A percentile compares a stretch with the other conserved stretches of the same genome.
phyloP scores from a whole-genome alignment of 2,329 filamentous ascomycete species.

The Monilinia fructicola region DNA sequence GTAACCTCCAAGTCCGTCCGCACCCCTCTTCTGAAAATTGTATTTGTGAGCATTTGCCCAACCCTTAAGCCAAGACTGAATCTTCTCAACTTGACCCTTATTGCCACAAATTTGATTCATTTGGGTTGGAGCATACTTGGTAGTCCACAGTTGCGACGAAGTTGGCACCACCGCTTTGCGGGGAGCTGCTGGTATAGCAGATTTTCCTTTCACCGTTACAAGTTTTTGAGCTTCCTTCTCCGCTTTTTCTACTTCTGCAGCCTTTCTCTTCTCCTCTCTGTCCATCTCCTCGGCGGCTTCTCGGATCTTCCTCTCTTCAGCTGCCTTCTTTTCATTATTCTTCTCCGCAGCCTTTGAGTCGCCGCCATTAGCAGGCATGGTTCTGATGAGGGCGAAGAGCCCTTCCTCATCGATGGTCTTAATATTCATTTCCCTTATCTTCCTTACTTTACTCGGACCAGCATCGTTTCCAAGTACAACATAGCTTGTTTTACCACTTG shows the following conservation, averaged over 20 bases:
- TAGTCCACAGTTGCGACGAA: conserved; percentile 79
- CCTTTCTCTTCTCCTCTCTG: conserved; percentile 66
- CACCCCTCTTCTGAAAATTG: conserved; percentile 77
- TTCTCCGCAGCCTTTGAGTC: conserved; percentile 85
- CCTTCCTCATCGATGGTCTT: conserved; percentile 95
- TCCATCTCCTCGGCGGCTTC: conserved; percentile 84
- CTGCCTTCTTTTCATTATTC: conserved; percentile 77
- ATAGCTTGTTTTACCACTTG: conserved; percentile 91
- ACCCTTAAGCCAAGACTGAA: conserved; percentile 81
- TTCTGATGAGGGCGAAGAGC: conserved; percentile 79
- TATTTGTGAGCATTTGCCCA: conserved; percentile 79
- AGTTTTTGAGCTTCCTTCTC: conserved; percentile 43
- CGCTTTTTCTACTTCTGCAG: conserved; percentile 53
- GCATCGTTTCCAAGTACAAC: conserved; percentile 90
- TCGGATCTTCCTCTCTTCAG: conserved; percentile 79
- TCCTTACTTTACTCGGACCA: conserved; percentile 87
- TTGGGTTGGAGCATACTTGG: conserved; percentile 87
- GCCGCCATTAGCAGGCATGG: conserved; percentile 81
- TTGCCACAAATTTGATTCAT: conserved; percentile 93
- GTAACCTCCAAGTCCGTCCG: conserved; percentile 78
- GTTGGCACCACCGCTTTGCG: conserved; percentile 43
- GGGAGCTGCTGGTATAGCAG: conserved; percentile 43
- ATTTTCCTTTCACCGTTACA: conserved; percentile 39
- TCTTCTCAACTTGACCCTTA: conserved; percentile 83
- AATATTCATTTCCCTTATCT: conserved; percentile 75